These are phyloP conservation scores for Rhododendron ovatum DNA, from an alignment of 148 eudicot species.

Conservation along the genomic window DNA sequence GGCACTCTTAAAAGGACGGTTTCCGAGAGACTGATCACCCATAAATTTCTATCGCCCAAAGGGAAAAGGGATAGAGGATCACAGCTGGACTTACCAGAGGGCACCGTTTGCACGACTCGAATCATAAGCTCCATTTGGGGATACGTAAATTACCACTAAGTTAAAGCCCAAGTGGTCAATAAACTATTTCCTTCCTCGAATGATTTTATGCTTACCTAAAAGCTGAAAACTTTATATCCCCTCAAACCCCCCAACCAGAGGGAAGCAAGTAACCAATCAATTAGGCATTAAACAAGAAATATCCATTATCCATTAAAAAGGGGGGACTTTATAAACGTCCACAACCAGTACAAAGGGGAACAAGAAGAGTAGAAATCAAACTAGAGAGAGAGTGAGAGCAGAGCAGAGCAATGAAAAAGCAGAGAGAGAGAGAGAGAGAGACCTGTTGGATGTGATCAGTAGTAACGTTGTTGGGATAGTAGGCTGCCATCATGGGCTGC, in stretches of 20 bases:
- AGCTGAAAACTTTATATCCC: not conserved
- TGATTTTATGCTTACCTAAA: not conserved
- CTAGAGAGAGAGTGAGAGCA: not conserved
- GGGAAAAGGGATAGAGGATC: not conserved
- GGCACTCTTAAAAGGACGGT: too few species aligned
- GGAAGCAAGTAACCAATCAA: not conserved
- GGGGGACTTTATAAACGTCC: not conserved
- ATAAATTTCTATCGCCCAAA: not conserved
- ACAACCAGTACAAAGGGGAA: not conserved
- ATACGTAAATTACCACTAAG: not conserved
- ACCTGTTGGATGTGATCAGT: constrained; percentile 98
- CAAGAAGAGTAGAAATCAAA: not conserved
- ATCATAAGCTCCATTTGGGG: not conserved
- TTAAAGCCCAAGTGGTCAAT: not conserved
- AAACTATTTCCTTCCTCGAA: not conserved
- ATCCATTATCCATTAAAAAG: not conserved
- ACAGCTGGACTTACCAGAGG: not conserved
- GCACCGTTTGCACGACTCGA: not conserved
- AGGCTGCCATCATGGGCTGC: constrained; percentile 98
- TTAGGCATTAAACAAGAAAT: not conserved
- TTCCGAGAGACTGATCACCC: not conserved
- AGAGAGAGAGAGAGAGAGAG: constrained; percentile 6
- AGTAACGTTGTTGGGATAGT: constrained; percentile 88
- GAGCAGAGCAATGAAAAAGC: not conserved
- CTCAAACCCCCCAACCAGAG: not conserved